Conservation (phyloP, 1,284 basidiomycete genomes). For the Irpex rosettiformis region DNA sequence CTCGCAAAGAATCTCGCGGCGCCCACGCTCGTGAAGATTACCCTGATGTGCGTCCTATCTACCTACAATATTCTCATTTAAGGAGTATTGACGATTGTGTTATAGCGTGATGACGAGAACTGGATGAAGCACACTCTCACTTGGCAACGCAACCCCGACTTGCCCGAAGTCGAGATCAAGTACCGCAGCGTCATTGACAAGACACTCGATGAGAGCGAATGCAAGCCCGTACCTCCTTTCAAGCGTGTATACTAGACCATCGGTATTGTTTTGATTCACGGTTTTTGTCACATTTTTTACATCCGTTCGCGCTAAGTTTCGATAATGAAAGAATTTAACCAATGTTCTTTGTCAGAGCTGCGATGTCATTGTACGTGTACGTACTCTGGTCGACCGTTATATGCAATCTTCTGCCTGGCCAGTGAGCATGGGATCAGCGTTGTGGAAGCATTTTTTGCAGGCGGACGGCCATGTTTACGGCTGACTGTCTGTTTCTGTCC, state of each 20-base stretch:
- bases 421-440: not conserved
- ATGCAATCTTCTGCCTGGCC: not conserved
- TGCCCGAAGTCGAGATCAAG: slow-evolving; percentile 83
- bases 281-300: not conserved
- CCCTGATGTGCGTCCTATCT: slow-evolving; percentile 61
- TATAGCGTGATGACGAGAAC: slow-evolving; percentile 78
- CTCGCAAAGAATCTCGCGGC: slow-evolving; percentile 95
- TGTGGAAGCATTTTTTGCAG: not conserved
- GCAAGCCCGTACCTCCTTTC: slow-evolving; percentile 86
- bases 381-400: not conserved
- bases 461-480: not conserved
- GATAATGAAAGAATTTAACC: not conserved
- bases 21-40: slow-evolving; percentile 98
- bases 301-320: not conserved
- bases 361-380: slow-evolving; percentile 1
- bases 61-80: not conserved
- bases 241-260: slow-evolving; percentile 74
- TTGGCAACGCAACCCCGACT: slow-evolving; percentile 73
- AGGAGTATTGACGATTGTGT: slow-evolving; percentile 2
- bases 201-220: slow-evolving; percentile 95
- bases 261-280: not conserved
- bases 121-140: slow-evolving; percentile 97
- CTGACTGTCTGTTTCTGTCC: not conserved
- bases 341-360: not conserved
- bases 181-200: slow-evolving; percentile 85